These are phyloP conservation scores for Rachicladosporium sp. DNA, from an alignment of 2,329 filamentous ascomycete genomes.

Conservation along the genomic window DNA sequence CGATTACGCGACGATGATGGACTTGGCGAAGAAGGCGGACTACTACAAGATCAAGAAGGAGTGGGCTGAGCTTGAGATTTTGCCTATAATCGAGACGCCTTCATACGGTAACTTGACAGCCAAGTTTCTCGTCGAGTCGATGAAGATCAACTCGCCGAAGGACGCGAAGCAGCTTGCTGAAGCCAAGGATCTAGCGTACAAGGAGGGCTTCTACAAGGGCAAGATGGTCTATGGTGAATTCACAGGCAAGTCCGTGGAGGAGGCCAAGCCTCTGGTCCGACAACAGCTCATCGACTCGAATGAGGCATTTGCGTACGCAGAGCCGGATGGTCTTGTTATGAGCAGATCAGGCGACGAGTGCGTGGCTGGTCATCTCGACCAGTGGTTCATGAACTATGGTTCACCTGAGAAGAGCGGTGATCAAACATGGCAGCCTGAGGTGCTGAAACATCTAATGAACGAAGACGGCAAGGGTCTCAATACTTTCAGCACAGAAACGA, in stretches of 20 bases:
- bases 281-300: constrained; percentile 63
- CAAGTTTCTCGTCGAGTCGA: constrained; percentile 69
- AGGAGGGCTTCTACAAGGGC: constrained; percentile 94
- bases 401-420: constrained; percentile 51
- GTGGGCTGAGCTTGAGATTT: constrained; percentile 83
- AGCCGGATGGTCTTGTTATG: constrained; percentile 81
- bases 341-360: constrained; percentile 86
- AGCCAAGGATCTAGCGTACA: constrained; percentile 93
- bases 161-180: constrained; percentile 81
- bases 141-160: constrained; percentile 96
- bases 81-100: constrained; percentile 82
- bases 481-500: constrained; percentile 54
- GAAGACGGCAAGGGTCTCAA: constrained; percentile 58
- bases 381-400: constrained; percentile 98
- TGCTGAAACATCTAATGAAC: constrained; percentile 58
- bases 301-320: constrained; percentile 81
- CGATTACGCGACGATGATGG: constrained; percentile 78
- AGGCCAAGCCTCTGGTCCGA: constrained; percentile 74
- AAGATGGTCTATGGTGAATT: constrained; percentile 79
- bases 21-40: constrained; percentile 87
- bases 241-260: constrained; percentile 74
- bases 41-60: constrained; percentile 95
- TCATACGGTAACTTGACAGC: constrained; percentile 77
- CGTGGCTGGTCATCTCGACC: constrained; percentile 82
- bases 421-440: constrained; percentile 63